Evolutionary conservation across 2,329 filamentous ascomycete genomes (phyloP).

Genomic region (Arthrinium phaeospermum): DNA sequence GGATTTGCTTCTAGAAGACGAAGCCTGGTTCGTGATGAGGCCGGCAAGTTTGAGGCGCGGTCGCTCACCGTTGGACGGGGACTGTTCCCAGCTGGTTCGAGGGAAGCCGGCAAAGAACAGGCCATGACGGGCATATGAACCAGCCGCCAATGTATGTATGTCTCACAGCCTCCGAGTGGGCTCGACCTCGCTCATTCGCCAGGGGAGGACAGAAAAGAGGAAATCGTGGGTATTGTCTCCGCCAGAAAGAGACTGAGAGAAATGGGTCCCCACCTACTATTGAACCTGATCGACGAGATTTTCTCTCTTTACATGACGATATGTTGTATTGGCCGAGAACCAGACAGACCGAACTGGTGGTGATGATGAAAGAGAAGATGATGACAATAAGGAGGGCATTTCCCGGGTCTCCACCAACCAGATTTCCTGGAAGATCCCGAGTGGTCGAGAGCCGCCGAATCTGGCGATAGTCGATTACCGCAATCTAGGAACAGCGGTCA

Average conservation of each 20-base stretch:
- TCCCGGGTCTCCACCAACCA: neutral
- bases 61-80: neutral
- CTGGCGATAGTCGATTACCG: neutral
- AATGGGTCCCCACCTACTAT: slow-evolving; percentile 5
- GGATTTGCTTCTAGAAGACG: slow-evolving; percentile 7
- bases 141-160: slow-evolving; percentile 14
- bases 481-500: neutral
- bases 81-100: neutral
- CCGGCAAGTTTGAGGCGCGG: neutral
- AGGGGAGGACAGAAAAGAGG: neutral
- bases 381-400: slow-evolving; percentile 3
- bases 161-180: slow-evolving; percentile 7
- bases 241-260: neutral
- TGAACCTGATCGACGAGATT: slow-evolving; percentile 11
- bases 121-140: slow-evolving; percentile 14
- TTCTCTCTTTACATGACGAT: slow-evolving; percentile 10
- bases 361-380: slow-evolving; percentile 10
- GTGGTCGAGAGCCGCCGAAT: neutral
- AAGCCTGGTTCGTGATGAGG: neutral
- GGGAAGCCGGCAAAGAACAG: neutral
- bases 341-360: neutral
- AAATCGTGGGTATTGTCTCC: slow-evolving; percentile 3
- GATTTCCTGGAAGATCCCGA: neutral
- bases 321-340: slow-evolving; percentile 11
- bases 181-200: slow-evolving; percentile 1